Conservation (phyloP, 345 rosid species). For the Salix suchowensis region DNA sequence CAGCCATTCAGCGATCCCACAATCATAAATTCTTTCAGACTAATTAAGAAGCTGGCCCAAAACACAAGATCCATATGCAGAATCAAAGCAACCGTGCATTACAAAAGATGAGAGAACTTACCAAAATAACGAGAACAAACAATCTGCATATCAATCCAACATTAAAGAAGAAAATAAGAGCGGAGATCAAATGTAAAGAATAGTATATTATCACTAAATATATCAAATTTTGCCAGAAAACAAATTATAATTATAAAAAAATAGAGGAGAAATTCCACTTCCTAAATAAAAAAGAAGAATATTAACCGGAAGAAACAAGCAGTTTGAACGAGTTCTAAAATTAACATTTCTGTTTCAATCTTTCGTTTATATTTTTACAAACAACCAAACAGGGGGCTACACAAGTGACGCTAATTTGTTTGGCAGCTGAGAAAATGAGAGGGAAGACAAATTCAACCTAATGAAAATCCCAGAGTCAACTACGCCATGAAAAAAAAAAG, state of each 20-base stretch:
- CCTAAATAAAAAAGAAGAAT: too few relatives aligned
- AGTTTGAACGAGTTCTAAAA: too few relatives aligned
- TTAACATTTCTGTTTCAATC: too few relatives aligned
- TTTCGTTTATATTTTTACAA: too few relatives aligned
- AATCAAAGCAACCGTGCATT: not conserved
- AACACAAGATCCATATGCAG: not conserved
- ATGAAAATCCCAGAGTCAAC: too few relatives aligned
- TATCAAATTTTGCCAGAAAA: not conserved
- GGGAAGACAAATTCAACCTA: too few relatives aligned
- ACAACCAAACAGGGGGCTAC: too few relatives aligned
- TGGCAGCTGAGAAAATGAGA: too few relatives aligned
- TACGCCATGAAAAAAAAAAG: too few relatives aligned
- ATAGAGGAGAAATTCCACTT: not conserved
- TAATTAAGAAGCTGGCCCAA: not conserved
- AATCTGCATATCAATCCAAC: conserved; percentile 19
- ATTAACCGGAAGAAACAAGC: too few relatives aligned
- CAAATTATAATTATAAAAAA: not conserved
- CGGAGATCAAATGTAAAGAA: not conserved
- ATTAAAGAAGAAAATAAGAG: not conserved
- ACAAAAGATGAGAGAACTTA: conserved; percentile 7
- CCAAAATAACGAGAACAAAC: conserved; percentile 36
- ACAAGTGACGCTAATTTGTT: too few relatives aligned
- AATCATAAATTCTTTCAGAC: not conserved
- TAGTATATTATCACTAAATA: not conserved
- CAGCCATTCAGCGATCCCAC: not conserved